Evolutionary conservation across 176 grass and related monocot genomes (phyloP).

Genomic region (Avena sativa): DNA sequence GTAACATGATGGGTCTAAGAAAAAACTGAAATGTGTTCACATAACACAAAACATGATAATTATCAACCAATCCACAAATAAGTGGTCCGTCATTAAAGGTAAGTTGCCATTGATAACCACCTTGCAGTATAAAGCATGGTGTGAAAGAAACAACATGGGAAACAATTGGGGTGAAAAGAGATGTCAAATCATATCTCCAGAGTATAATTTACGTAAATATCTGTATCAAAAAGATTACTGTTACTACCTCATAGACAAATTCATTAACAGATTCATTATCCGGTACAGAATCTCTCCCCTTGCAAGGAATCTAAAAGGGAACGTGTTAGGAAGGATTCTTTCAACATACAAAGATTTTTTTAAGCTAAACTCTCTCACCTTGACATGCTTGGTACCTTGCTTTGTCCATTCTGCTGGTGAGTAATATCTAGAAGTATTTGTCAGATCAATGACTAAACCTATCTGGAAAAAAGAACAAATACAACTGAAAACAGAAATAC

Average conservation of each 20-base stretch:
- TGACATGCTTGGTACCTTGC: constrained; percentile 90
- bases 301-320: constrained; percentile 82
- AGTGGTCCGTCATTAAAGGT: neutral
- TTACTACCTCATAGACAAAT: constrained; percentile 94
- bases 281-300: constrained; percentile 92
- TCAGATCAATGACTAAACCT: constrained; percentile 98
- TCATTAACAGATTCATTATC: constrained; percentile 88
- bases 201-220: constrained; percentile 11
- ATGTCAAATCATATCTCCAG: constrained; percentile 14
- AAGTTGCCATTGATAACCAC: neutral
- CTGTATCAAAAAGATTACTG: constrained; percentile 11
- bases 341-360: constrained; percentile 22
- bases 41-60: constrained; percentile 12
- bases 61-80: constrained; percentile 11
- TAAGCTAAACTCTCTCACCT: constrained; percentile 64
- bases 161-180: constrained; percentile 9
- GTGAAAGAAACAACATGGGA: neutral
- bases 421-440: constrained; percentile 93
- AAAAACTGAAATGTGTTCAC: neutral
- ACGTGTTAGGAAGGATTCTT: constrained; percentile 25
- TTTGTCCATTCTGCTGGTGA: constrained; percentile 78
- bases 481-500: neutral
- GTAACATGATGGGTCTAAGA: neutral
- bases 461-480: constrained; percentile 59
- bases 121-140: constrained; percentile 12